phyloP scores from a whole-genome alignment of 306 rosid genomes.

The Gastrolobium villosum region DNA sequence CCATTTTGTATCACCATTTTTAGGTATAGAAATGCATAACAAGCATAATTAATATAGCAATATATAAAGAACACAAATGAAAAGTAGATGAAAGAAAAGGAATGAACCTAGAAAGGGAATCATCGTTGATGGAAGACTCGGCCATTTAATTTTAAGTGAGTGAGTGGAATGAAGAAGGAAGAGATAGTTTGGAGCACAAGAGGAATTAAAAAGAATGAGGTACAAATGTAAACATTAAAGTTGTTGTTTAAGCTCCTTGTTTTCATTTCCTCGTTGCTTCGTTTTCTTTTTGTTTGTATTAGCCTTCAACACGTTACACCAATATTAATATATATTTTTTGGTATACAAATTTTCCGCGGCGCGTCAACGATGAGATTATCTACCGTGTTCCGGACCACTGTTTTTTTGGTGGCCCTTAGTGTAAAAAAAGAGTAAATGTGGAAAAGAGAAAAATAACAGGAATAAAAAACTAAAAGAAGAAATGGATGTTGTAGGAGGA shows the following conservation, averaged over 20 bases:
- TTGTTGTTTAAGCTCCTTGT: not conserved
- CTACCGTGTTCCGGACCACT: no score
- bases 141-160: conserved; percentile 33
- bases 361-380: no score
- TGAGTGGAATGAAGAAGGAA: not conserved
- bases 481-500: no score
- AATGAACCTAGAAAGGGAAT: conserved; percentile 63
- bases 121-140: conserved; percentile 51
- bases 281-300: not conserved
- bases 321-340: not conserved
- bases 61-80: not conserved
- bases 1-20: not conserved
- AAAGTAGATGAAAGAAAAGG: conserved; percentile 15
- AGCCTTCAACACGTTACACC: not conserved
- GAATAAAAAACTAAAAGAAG: no score
- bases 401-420: no score
- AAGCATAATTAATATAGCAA: not conserved
- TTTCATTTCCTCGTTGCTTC: conserved; percentile 9
- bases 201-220: not conserved
- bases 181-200: not conserved
- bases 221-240: not conserved
- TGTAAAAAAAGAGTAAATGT: no score
- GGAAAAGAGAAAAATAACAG: no score
- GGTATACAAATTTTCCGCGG: no score
- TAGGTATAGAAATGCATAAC: not conserved